A percentile compares a stretch with the other conserved stretches of the same genome.
Conservation (phyloP, 2,329 filamentous ascomycete species). For the Sodiomyces alkalinus region DNA sequence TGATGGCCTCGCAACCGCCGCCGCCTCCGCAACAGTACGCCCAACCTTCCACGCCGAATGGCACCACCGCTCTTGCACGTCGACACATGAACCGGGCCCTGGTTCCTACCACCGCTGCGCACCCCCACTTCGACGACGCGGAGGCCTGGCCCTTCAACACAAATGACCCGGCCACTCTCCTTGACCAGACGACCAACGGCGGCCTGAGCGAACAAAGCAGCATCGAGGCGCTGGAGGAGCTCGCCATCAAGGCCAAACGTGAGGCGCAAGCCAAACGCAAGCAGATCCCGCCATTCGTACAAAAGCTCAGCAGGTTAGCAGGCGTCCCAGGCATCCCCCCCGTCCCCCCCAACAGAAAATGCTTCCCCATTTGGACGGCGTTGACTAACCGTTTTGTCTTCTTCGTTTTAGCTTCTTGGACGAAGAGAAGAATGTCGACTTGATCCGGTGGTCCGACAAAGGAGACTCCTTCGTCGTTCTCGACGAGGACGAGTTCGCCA, state of each 20-base stretch:
- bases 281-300: slow-evolving; percentile 93
- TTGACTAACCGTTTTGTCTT: slow-evolving; percentile 8
- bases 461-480: slow-evolving; percentile 94
- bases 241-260: slow-evolving; percentile 66
- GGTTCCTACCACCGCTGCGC: slow-evolving; percentile 26
- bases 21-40: slow-evolving; percentile 17
- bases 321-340: too few relatives aligned
- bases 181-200: slow-evolving; percentile 13
- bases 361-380: neutral
- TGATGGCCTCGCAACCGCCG: slow-evolving; percentile 20
- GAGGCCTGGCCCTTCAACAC: slow-evolving; percentile 29
- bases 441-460: slow-evolving; percentile 94
- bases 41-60: slow-evolving; percentile 10
- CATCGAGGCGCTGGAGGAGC: slow-evolving; percentile 64
- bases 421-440: slow-evolving; percentile 78
- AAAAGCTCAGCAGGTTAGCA: slow-evolving; percentile 90
- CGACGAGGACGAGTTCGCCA: slow-evolving; percentile 97
- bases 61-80: slow-evolving; percentile 32
- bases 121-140: slow-evolving; percentile 20
- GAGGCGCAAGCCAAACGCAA: slow-evolving; percentile 85
- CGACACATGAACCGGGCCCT: slow-evolving; percentile 35
- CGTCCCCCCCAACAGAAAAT: too few relatives aligned
- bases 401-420: slow-evolving; percentile 62
- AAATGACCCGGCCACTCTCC: slow-evolving; percentile 19
- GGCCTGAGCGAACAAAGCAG: slow-evolving; percentile 47